These are phyloP conservation scores for Arthrinium puccinioides DNA, from an alignment of 2,329 filamentous ascomycete genomes.

Conservation along the genomic window DNA sequence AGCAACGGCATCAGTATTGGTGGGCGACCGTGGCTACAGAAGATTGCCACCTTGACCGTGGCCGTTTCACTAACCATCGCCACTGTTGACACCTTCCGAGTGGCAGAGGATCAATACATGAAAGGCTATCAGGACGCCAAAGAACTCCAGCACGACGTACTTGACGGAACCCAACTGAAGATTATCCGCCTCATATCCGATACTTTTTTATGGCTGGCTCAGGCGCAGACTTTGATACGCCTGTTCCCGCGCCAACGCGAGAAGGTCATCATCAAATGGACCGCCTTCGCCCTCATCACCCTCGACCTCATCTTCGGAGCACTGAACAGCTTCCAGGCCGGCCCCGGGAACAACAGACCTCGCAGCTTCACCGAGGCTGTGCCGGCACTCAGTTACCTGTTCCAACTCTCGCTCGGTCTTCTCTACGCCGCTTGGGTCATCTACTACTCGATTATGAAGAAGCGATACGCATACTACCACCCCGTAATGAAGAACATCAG, in stretches of 20 bases:
- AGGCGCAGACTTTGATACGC: constrained; percentile 92
- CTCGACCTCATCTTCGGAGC: constrained; percentile 87
- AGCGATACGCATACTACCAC: constrained; percentile 85
- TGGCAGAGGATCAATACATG: constrained; percentile 75
- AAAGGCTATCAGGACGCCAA: constrained; percentile 73
- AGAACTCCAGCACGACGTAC: constrained; percentile 68
- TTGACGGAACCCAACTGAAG: constrained; percentile 79
- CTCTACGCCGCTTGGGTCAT: constrained; percentile 91
- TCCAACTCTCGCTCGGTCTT: constrained; percentile 78
- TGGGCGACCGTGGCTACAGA: constrained; percentile 89
- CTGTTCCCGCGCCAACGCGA: constrained; percentile 94
- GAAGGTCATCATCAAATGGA: constrained; percentile 98
- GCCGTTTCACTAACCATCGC: constrained; percentile 88
- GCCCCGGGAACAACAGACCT: constrained; percentile 51
- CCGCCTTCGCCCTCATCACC: constrained; percentile 86
- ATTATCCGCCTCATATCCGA: constrained; percentile 90
- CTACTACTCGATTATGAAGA: constrained; percentile 88
- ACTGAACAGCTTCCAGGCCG: constrained; percentile 71
- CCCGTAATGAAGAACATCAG: constrained; percentile 84
- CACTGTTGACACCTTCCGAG: constrained; percentile 81
- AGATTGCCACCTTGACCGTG: constrained; percentile 66
- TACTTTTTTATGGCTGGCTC: constrained; percentile 93
- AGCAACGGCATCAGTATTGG: constrained; percentile 77
- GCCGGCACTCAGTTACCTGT: constrained; percentile 83
- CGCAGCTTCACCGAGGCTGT: constrained; percentile 81